A percentile compares a stretch with the other conserved stretches of the same genome.
These are phyloP conservation scores for Leccinum sublutescens DNA, from an alignment of 768 basidiomycete species.

Conservation along the genomic window DNA sequence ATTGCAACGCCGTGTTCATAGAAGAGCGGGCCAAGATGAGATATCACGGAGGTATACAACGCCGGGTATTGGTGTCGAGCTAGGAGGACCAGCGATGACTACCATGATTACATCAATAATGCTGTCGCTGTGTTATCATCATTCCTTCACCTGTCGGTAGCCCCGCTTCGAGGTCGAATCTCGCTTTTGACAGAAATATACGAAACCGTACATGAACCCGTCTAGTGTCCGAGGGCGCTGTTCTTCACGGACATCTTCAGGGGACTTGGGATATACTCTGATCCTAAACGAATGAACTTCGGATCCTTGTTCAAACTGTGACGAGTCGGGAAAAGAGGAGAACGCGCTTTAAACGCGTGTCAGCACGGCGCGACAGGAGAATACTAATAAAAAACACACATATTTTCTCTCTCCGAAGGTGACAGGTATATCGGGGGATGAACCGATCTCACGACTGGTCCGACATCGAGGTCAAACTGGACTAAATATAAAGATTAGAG, in stretches of 20 bases:
- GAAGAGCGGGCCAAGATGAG: slow-evolving; percentile 72
- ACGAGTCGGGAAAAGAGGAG: slow-evolving; percentile 87
- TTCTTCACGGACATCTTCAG: slow-evolving; percentile 15
- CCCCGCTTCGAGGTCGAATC: slow-evolving; percentile 70
- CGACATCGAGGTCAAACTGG: slow-evolving; percentile 86
- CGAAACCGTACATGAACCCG: slow-evolving; percentile 75
- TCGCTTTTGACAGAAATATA: slow-evolving; percentile 70
- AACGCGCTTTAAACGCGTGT: slow-evolving; percentile 62
- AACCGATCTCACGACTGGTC: slow-evolving; percentile 71
- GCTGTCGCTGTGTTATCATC: neutral
- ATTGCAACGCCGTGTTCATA: slow-evolving; percentile 73
- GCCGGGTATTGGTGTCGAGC: slow-evolving; percentile 80
- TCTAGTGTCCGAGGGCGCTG: slow-evolving; percentile 46
- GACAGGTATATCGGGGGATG: slow-evolving; percentile 67
- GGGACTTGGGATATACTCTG: slow-evolving; percentile 43
- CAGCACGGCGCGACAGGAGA: neutral
- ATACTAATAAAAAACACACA: slow-evolving; percentile 43
- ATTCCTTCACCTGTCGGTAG: slow-evolving; percentile 64
- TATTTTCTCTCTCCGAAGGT: slow-evolving; percentile 73
- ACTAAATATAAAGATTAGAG: slow-evolving; percentile 41
- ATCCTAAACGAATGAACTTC: slow-evolving; percentile 87
- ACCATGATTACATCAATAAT: slow-evolving; percentile 4
- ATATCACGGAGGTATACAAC: slow-evolving; percentile 68
- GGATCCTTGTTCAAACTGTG: slow-evolving; percentile 80
- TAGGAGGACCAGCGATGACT: slow-evolving; percentile 66